Evolutionary conservation across 495 filamentous ascomycete species (phyloP), one percentile per base, ranked within the genome.

Genomic region (Neurospora discreta): DNA sequence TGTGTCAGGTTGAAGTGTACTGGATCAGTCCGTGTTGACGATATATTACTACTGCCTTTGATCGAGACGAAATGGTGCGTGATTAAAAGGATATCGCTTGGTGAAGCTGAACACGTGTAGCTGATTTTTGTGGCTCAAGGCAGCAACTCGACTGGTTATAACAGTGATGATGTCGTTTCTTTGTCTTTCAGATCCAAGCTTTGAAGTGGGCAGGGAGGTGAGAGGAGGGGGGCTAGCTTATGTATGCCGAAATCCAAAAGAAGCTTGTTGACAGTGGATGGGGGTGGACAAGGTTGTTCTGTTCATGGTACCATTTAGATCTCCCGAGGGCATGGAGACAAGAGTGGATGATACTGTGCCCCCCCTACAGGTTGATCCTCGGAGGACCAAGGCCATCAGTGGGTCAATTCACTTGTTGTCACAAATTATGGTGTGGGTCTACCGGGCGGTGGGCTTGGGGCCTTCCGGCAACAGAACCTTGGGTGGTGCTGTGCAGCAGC

Each of bases 401-500:
- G 69, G 74, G 72, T 41, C 68, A 39, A 23, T 69, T 39, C 39
- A 4, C 33, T 69, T 36, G 70, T 72, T 82, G 83, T 84, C 80
- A 84, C 81, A 84, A 81, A 83, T 81, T 81, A 76, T 77, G 80
- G 52, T 75, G 84, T 85, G 84, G 84, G 84, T 81, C 83, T 73
- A 73, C 74, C 77, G 60, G 74, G 78, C 74, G 76, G 79, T 71
- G 60, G 36, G 39, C 65, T 72, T 72, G 60, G 71, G 39, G 20
- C 71, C 65, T 65, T 65, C 52, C 52, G 33, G 52, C 26, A 15
- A 65, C 15, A 65, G 52, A 65, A 65, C 76, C 68, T 76, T 73
- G 77, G 79, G 76, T 78, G 75, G 26, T 65, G 52, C 52, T 65
- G 52, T 65, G 52, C 52, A 65, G 52, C 26, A 65, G 52, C 26